These are phyloP conservation scores for Didymella exigua DNA, from an alignment of 2,329 filamentous ascomycete genomes.

Conservation along the genomic window DNA sequence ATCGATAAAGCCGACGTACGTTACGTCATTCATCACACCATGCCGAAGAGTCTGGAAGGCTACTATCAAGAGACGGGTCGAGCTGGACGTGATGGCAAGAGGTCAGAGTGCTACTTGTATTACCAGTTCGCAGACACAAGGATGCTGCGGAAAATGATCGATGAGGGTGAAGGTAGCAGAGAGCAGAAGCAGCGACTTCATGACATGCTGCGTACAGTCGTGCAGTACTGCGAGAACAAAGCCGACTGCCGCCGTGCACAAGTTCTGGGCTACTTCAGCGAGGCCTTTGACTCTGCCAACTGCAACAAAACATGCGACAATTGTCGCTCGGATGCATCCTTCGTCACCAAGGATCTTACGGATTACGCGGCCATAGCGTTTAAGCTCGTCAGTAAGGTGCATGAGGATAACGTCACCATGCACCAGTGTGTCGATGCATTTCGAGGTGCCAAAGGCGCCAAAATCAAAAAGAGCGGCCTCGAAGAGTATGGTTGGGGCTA, in stretches of 20 bases:
- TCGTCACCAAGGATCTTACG: constrained; percentile 78
- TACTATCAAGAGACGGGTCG: constrained; percentile 99
- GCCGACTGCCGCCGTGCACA: constrained; percentile 86
- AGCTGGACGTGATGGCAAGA: constrained; percentile 86
- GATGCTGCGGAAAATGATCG: constrained; percentile 78
- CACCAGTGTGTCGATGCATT: constrained; percentile 85
- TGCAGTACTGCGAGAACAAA: constrained; percentile 87
- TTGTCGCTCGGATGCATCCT: constrained; percentile 74
- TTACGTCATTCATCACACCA: constrained; percentile 90
- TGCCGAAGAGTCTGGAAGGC: constrained; percentile 94
- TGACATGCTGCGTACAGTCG: constrained; percentile 82
- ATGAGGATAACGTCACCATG: constrained; percentile 64
- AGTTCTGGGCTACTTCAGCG: constrained; percentile 92
- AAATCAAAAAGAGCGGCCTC: constrained; percentile 59
- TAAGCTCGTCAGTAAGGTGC: constrained; percentile 65
- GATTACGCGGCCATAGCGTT: constrained; percentile 74
- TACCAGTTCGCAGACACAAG: constrained; percentile 81
- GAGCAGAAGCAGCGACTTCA: constrained; percentile 85
- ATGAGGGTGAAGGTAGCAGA: constrained; percentile 73
- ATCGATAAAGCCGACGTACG: constrained; percentile 97
- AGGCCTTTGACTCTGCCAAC: constrained; percentile 73
- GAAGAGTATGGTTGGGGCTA: constrained; percentile 65
- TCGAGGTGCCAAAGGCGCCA: constrained; percentile 69
- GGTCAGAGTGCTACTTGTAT: constrained; percentile 87
- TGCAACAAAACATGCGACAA: constrained; percentile 87